Evolutionary conservation across 257 asterid genomes (phyloP).

Genomic region (Salvia rosmarinus): DNA sequence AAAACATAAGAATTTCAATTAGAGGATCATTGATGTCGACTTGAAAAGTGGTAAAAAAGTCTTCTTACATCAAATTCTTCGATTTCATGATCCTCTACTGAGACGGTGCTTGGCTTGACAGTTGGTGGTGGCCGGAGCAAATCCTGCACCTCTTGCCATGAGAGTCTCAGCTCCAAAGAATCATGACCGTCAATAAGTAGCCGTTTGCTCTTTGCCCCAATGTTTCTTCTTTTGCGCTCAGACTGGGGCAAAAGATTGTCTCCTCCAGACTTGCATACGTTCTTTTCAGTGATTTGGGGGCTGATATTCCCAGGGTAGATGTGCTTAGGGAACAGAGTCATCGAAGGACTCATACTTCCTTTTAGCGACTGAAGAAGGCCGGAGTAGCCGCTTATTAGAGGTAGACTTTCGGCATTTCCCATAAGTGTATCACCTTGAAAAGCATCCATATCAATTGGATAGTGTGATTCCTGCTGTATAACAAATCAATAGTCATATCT

Average conservation of each 20-base stretch:
- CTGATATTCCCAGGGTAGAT: conserved; percentile 45
- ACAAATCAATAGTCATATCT: conserved; percentile 27
- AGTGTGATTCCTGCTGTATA: conserved; percentile 62
- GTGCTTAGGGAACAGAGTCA: conserved; percentile 53
- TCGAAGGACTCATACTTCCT: conserved; percentile 58
- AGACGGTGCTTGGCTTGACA: conserved; percentile 63
- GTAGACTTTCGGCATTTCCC: conserved; percentile 64
- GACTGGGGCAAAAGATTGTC: conserved; percentile 51
- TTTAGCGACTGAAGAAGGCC: conserved; percentile 71
- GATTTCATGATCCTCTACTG: conserved; percentile 76
- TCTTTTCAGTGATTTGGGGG: conserved; percentile 50
- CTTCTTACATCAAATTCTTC: conserved; percentile 89
- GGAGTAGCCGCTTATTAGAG: conserved; percentile 61
- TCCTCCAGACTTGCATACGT: conserved; percentile 46
- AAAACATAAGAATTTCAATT: conserved; percentile 28
- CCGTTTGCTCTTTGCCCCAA: conserved; percentile 87
- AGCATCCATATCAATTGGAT: conserved; percentile 49
- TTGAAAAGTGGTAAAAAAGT: conserved; percentile 2
- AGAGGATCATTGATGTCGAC: conserved; percentile 14
- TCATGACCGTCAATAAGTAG: conserved; percentile 75
- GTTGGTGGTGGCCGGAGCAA: conserved; percentile 78
- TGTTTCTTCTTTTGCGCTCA: conserved; percentile 85
- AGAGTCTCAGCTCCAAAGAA: conserved; percentile 78
- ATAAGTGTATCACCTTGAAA: conserved; percentile 66
- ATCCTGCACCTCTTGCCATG: conserved; percentile 97